These are phyloP conservation scores for Penicillium polonicum DNA, from an alignment of 2,329 filamentous ascomycete genomes.

Conservation along the genomic window DNA sequence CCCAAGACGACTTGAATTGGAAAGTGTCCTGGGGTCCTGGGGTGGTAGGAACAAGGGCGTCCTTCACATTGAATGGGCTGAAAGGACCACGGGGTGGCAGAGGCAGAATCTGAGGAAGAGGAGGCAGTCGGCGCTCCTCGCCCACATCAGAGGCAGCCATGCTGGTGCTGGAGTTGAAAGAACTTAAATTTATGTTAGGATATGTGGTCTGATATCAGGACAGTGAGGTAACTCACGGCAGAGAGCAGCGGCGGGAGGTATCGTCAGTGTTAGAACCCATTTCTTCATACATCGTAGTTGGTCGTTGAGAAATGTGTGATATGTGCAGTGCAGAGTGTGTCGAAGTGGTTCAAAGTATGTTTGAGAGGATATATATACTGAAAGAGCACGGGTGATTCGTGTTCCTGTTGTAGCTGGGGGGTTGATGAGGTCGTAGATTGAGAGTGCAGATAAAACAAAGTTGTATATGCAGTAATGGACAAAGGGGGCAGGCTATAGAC, in stretches of 20 bases:
- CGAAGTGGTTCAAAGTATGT: constrained; percentile 2
- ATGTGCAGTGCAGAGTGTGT: constrained; percentile 14
- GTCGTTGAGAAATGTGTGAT: constrained; percentile 12
- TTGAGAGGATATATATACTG: constrained; percentile 22
- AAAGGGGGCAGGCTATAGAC: constrained; percentile 12
- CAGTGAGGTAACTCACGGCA: constrained; percentile 33
- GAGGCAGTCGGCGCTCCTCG: constrained; percentile 39
- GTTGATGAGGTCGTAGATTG: neutral
- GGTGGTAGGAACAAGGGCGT: constrained; percentile 32
- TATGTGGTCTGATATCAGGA: neutral
- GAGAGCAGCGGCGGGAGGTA: constrained; percentile 33
- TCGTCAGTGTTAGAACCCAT: constrained; percentile 32
- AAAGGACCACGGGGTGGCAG: constrained; percentile 39
- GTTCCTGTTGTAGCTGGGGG: constrained; percentile 10
- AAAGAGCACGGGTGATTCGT: neutral
- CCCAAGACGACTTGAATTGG: constrained; percentile 35
- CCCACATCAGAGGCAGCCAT: constrained; percentile 29
- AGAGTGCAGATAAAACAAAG: constrained; percentile 11
- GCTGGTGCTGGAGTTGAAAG: constrained; percentile 19
- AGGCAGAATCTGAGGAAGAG: constrained; percentile 39
- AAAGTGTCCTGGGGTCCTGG: constrained; percentile 36
- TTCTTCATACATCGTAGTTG: constrained; percentile 32
- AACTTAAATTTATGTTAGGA: constrained; percentile 13
- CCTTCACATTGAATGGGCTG: constrained; percentile 35
- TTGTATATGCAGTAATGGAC: constrained; percentile 23